These are phyloP conservation scores for Leptomonas pyrrhocoris DNA, from an alignment of 208 protist species.

Conservation along the genomic window DNA sequence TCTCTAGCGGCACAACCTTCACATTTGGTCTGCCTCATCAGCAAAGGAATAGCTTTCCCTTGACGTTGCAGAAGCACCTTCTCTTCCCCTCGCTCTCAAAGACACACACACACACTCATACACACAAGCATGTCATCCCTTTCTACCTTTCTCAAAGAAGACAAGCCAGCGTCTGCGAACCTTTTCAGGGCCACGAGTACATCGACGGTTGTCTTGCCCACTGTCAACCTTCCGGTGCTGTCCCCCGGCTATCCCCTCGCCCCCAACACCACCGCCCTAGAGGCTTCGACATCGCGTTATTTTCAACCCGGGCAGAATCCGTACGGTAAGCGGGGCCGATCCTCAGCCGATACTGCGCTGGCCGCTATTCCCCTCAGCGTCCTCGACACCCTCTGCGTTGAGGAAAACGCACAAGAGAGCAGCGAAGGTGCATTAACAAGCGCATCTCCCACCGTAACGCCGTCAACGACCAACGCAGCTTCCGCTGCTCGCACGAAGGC, in stretches of 20 bases:
- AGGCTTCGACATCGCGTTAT: constrained; percentile 20
- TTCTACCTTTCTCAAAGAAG: neutral
- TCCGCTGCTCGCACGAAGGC: constrained; percentile 9
- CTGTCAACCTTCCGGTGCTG: constrained; percentile 21
- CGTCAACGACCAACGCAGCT: neutral
- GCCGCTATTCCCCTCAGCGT: neutral
- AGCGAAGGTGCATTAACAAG: neutral
- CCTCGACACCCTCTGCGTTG: constrained; percentile 18
- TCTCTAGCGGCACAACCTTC: no score
- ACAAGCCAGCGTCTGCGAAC: neutral
- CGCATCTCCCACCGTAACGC: no score
- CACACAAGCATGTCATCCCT: neutral
- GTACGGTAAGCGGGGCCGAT: constrained; percentile 26
- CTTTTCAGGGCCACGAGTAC: neutral
- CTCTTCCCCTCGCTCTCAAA: neutral
- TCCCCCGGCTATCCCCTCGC: constrained; percentile 26
- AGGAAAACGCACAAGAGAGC: constrained; percentile 3
- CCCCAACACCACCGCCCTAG: constrained; percentile 17
- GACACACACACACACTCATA: neutral
- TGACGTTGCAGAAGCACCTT: neutral
- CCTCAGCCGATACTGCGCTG: neutral
- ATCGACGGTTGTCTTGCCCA: neutral
- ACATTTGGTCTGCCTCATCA: no score
- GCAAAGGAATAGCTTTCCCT: no score
- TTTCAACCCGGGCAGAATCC: constrained; percentile 12